phyloP scores from a whole-genome alignment of 23 red algal genomes.

The Porphyridium purpureum region DNA sequence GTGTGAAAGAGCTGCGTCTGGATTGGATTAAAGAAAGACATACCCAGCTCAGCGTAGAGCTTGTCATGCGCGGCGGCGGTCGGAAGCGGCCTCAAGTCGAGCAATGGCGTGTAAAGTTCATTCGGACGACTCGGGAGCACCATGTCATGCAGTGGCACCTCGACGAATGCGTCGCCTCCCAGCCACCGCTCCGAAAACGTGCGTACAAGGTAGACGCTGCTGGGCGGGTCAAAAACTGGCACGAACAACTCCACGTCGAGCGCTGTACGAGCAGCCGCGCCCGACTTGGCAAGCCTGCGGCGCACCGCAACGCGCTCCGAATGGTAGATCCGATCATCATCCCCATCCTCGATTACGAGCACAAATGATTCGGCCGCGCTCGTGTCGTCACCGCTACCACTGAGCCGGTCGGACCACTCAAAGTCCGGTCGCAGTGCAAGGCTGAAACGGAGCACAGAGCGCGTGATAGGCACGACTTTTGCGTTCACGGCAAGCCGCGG shows the following conservation, averaged over 20 bases:
- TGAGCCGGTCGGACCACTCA: constrained; percentile 23
- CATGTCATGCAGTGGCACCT: background rate
- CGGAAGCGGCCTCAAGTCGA: constrained; percentile 16
- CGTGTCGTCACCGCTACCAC: too few relatives aligned
- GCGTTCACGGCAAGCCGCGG: constrained; percentile 59
- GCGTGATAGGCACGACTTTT: constrained; percentile 41
- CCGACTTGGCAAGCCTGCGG: constrained; percentile 1
- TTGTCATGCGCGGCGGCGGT: background rate
- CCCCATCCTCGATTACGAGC: constrained; percentile 53
- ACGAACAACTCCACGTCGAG: constrained; percentile 21
- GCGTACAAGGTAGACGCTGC: constrained; percentile 36
- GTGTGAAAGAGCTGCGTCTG: constrained; percentile 79
- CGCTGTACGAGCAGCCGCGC: constrained; percentile 4
- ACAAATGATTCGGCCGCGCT: constrained; percentile 48
- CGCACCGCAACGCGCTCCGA: constrained; percentile 41
- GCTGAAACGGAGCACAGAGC: constrained; percentile 40
- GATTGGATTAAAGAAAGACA: constrained; percentile 28
- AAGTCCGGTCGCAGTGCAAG: constrained; percentile 54
- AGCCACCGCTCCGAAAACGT: constrained; percentile 14
- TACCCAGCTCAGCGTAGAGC: background rate
- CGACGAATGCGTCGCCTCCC: background rate
- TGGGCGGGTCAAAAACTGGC: constrained; percentile 13
- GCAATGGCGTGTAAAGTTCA: constrained; percentile 2
- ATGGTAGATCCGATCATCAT: constrained; percentile 40
- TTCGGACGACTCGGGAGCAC: background rate